These are phyloP conservation scores for Butyriboletus loyo DNA, from an alignment of 768 basidiomycete genomes.

Conservation along the genomic window DNA sequence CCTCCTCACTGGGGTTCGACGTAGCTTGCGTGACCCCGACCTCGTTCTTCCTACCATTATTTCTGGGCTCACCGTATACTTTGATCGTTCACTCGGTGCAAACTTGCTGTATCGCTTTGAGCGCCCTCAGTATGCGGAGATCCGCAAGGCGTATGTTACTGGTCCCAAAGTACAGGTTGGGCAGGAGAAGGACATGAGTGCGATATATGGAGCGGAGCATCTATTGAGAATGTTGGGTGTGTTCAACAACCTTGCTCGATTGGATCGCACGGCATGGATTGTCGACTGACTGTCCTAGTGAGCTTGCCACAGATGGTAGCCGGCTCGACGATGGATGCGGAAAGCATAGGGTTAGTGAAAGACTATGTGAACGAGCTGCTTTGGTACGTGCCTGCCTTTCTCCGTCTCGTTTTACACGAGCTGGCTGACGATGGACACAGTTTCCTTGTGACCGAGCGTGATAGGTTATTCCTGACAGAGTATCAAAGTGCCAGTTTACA, in stretches of 20 bases:
- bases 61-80: slow-evolving; percentile 85
- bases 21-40: slow-evolving; percentile 65
- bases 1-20: not conserved
- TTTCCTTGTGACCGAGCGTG: slow-evolving; percentile 75
- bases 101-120: slow-evolving; percentile 95
- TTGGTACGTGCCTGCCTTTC: slow-evolving; percentile 45
- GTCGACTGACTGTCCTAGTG: slow-evolving; percentile 49
- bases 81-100: slow-evolving; percentile 86
- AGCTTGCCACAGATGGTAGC: slow-evolving; percentile 89
- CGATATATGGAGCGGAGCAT: slow-evolving; percentile 94
- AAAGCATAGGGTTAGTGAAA: slow-evolving; percentile 75
- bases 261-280: not conserved
- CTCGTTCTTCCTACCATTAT: slow-evolving; percentile 76
- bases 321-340: slow-evolving; percentile 85
- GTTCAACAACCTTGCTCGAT: slow-evolving; percentile 23
- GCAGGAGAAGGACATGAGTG: slow-evolving; percentile 82
- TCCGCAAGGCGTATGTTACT: slow-evolving; percentile 70
- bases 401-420: not conserved
- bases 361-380: slow-evolving; percentile 92
- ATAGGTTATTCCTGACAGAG: slow-evolving; percentile 68
- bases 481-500: slow-evolving; percentile 74
- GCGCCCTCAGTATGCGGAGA: slow-evolving; percentile 84
- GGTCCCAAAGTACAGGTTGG: slow-evolving; percentile 64
- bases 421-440: slow-evolving; percentile 36
- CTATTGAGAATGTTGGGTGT: slow-evolving; percentile 86